Percentiles rank a stretch among this genome's conserved stretches.
Evolutionary conservation across 2,329 filamentous ascomycete genomes (phyloP).

Genomic region (Dactylella cylindrospora): DNA sequence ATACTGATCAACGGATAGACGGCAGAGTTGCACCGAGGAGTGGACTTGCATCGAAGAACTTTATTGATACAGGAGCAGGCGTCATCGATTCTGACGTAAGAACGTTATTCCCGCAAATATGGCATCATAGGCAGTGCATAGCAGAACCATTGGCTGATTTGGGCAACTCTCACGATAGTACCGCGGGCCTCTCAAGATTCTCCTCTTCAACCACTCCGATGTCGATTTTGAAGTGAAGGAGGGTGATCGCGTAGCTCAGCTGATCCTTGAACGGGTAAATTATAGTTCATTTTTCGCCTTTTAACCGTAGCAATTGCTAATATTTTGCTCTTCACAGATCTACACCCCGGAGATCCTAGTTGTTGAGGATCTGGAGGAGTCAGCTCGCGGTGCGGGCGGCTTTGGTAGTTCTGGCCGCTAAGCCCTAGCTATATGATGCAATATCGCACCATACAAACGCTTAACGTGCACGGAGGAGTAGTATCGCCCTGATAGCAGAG

Average conservation of each 20-base stretch:
- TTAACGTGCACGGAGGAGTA: too few species aligned
- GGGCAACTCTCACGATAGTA: slow-evolving; percentile 57
- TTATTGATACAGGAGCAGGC: slow-evolving; percentile 92
- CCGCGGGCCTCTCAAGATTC: slow-evolving; percentile 86
- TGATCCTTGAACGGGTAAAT: slow-evolving; percentile 78
- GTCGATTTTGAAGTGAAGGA: slow-evolving; percentile 61
- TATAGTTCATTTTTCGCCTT: slow-evolving; percentile 9
- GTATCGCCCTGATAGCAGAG: too few species aligned
- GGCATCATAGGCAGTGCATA: neutral
- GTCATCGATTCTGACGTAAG: slow-evolving; percentile 84
- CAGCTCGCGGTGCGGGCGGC: slow-evolving; percentile 83
- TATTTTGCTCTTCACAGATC: slow-evolving; percentile 61
- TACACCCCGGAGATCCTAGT: slow-evolving; percentile 90
- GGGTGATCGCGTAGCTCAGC: slow-evolving; percentile 89
- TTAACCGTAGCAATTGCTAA: neutral
- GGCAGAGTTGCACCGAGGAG: slow-evolving; percentile 28
- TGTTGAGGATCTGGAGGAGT: slow-evolving; percentile 84
- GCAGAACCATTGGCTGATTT: neutral
- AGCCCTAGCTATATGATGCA: too few species aligned
- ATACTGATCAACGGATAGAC: slow-evolving; percentile 23
- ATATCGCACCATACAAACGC: too few species aligned
- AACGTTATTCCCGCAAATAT: neutral
- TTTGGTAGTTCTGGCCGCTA: slow-evolving; percentile 78
- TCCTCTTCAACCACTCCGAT: slow-evolving; percentile 79
- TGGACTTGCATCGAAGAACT: slow-evolving; percentile 79